A percentile compares a stretch with the other conserved stretches of the same genome.
These are phyloP conservation scores for Zizania palustris DNA, from an alignment of 202 grass and related monocot species.

Conservation along the genomic window DNA sequence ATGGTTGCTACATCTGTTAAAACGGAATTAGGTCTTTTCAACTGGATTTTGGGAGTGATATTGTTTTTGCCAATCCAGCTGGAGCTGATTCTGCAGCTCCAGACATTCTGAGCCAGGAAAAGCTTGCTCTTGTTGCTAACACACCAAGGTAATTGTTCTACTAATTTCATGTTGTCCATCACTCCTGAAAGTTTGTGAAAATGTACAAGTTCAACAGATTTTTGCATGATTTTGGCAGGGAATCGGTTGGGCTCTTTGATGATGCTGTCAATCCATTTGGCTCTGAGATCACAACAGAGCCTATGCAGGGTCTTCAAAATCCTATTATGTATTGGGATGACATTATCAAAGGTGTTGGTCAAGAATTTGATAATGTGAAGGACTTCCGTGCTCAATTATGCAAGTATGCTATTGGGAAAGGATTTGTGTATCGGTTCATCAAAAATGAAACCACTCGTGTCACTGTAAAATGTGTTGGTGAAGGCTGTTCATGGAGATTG, in stretches of 20 bases:
- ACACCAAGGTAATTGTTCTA: conserved; percentile 52
- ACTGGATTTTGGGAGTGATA: conserved; percentile 69
- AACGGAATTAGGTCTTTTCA: conserved; percentile 48
- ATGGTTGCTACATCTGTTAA: conserved; percentile 23
- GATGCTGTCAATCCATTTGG: conserved; percentile 64
- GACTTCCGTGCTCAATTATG: conserved; percentile 97
- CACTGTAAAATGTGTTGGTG: conserved; percentile 81
- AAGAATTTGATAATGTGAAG: conserved; percentile 99
- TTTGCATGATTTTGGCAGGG: conserved; percentile 57
- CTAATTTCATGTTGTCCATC: conserved; percentile 18
- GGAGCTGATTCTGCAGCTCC: conserved; percentile 51
- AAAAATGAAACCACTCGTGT: conserved; percentile 96
- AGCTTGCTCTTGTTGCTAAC: conserved; percentile 56
- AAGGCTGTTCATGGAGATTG: conserved; percentile 82
- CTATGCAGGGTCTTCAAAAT: conserved; percentile 55
- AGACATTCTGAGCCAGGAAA: conserved; percentile 61
- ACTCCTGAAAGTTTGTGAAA: conserved; percentile 22
- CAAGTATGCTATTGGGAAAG: conserved; percentile 92
- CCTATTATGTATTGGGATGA: conserved; percentile 68
- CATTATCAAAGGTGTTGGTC: conserved; percentile 96
- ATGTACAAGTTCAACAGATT: conserved; percentile 15
- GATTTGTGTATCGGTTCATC: conserved; percentile 92
- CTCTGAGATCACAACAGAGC: conserved; percentile 60
- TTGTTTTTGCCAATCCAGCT: conserved; percentile 50
- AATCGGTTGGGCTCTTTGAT: conserved; percentile 65